A percentile compares a stretch with the other conserved stretches of the same genome.
Evolutionary conservation across 2,329 filamentous ascomycete species (phyloP).

Genomic region (Diplodia intermedia): DNA sequence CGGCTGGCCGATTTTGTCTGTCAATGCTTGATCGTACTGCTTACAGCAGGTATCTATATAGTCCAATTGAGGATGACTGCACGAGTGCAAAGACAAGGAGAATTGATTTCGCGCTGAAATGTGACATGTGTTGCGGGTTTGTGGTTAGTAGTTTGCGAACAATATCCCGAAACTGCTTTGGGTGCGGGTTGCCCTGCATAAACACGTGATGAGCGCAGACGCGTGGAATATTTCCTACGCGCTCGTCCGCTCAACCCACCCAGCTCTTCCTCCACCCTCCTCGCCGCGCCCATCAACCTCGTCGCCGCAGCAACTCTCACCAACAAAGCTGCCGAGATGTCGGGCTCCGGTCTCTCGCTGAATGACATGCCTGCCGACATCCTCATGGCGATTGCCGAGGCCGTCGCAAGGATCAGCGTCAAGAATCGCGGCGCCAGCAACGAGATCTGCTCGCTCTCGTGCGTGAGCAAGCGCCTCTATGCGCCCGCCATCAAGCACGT

Average conservation of each 20-base stretch:
- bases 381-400: not conserved
- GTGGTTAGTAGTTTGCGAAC: rapidly evolving
- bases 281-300: not conserved
- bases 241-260: not conserved
- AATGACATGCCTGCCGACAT: not conserved
- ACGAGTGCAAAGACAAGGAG: too few species aligned
- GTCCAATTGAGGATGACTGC: too few species aligned
- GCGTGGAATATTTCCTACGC: not conserved
- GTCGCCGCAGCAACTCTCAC: not conserved
- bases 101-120: not conserved
- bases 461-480: not conserved
- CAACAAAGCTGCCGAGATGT: not conserved
- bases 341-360: not conserved
- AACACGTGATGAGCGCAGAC: not conserved
- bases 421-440: not conserved
- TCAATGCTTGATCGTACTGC: too few species aligned
- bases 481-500: not conserved
- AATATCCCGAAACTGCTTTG: not conserved
- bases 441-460: not conserved
- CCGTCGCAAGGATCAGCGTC: not conserved
- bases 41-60: too few species aligned
- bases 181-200: not conserved
- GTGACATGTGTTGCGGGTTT: too few species aligned
- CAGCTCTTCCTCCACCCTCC: not conserved
- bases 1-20: too few species aligned